Evolutionary conservation across 1,284 basidiomycete genomes (phyloP).

Genomic region (Takashimella koratensis): DNA sequence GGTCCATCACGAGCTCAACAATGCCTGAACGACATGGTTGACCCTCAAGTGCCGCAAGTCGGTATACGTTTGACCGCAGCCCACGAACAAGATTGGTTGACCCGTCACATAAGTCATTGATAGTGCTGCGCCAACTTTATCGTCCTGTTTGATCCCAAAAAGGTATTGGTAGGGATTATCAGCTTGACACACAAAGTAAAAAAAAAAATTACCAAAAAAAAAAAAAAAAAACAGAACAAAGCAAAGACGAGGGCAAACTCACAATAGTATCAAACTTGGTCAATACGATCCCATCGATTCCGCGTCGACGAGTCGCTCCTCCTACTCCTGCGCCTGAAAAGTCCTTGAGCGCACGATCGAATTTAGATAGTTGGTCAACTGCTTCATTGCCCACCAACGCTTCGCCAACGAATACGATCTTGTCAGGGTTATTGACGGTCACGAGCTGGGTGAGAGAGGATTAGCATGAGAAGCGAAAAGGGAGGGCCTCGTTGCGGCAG

Average conservation of each 20-base stretch:
- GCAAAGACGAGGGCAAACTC: constrained; percentile 20
- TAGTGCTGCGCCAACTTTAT: constrained; percentile 85
- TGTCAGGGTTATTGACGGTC: constrained; percentile 86
- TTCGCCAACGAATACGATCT: constrained; percentile 94
- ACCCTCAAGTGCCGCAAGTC: constrained; percentile 85
- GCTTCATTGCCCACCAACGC: constrained; percentile 95
- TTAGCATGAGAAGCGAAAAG: no score
- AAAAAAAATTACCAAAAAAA: no score
- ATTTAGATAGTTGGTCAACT: constrained; percentile 90
- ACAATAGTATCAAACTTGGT: constrained; percentile 95
- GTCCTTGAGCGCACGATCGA: constrained; percentile 83
- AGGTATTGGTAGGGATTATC: no score
- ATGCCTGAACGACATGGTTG: constrained; percentile 86
- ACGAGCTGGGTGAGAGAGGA: constrained; percentile 66
- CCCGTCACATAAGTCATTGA: constrained; percentile 98
- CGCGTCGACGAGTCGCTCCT: constrained; percentile 53
- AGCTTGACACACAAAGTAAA: no score
- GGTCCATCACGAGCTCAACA: constrained; percentile 69
- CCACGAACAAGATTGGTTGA: constrained; percentile 93
- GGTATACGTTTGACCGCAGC: constrained; percentile 95
- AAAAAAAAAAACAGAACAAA: neutral
- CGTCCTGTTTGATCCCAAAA: constrained; percentile 35
- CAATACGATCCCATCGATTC: constrained; percentile 93
- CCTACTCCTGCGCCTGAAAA: constrained; percentile 58
- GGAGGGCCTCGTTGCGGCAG: no score